Conservation (phyloP, 768 basidiomycete genomes). For the Solioccasus polychromus region DNA sequence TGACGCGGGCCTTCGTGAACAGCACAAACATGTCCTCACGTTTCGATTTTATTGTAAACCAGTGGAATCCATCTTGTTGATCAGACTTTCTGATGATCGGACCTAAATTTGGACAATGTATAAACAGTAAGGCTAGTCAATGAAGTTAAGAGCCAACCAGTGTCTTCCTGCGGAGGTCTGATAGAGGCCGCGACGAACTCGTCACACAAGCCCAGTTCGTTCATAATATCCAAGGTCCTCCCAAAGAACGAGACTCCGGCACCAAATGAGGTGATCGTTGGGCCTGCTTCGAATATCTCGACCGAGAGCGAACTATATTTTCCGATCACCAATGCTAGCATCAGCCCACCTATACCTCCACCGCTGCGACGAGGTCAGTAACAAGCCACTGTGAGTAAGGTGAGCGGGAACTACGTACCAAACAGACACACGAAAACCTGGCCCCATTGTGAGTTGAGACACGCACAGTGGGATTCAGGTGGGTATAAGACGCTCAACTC, state of each 20-base stretch:
- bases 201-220: conserved; percentile 37
- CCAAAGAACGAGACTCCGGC: conserved; percentile 47
- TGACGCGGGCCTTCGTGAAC: not conserved
- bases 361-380: conserved; percentile 33
- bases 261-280: conserved; percentile 39
- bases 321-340: no score
- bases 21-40: conserved; percentile 12
- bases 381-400: no score
- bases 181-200: conserved; percentile 24
- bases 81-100: conserved; percentile 33
- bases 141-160: conserved; percentile 20
- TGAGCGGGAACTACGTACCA: not conserved
- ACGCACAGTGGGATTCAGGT: no score
- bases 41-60: conserved; percentile 23
- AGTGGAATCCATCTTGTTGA: conserved; percentile 29
- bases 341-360: conserved; percentile 37
- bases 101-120: conserved; percentile 7
- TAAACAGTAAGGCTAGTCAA: no score
- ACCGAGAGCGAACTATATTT: conserved; percentile 29
- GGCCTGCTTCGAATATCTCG: conserved; percentile 41
- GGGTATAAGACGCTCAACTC: no score
- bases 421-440: not conserved
- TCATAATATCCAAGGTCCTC: conserved; percentile 42
- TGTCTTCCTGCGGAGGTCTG: conserved; percentile 17
- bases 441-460: no score